Evolutionary conservation across 1,284 basidiomycete species (phyloP), one percentile per base, ranked within the genome.

Genomic region (Sporisorium iseilematis-ciliati): DNA sequence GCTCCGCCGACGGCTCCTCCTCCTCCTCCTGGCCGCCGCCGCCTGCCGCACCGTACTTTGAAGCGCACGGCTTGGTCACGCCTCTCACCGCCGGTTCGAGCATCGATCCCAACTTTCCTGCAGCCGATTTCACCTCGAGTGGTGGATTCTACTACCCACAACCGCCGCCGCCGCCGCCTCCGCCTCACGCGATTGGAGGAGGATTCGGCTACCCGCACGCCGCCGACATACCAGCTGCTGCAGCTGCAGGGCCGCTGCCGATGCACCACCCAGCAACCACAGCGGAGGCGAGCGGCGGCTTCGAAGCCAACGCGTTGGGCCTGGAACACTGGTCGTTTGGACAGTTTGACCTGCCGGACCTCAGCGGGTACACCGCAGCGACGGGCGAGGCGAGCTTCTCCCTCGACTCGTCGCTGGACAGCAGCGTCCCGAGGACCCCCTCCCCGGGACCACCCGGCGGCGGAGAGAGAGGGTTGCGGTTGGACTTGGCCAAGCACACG

Each of bases 21-120:
- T n/a, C n/a, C n/a, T n/a, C n/a, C n/a, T n/a, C n/a, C n/a, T n/a
- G n/a, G n/a, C n/a, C n/a, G n/a, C n/a, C 55, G 57, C 68, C 59
- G 0, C 43, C 45, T 25, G 7, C 52, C 2, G 12, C 33, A 7
- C 29, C 40, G 2, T 51, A 31, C 46, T 21, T 14, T 31, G 54
- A 72, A 41, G 49, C 63, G 3, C 48, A 72, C 52, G 69, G 69
- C 26, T 38, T 72, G 6, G 52, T 56, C 16, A 66, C 69, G 3
- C 64, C 69, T 4, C 46, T 72, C 7, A 66, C 69, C 14, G 58
- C 57, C 20, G 42, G 33, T 3, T 20, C 58, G 8, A 20, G 52
- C 0, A 40, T 71, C 48, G 63, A 71, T 23, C 45, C 53, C 1
- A 42, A 35, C 3, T 63, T 51, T 54, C 50, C 49, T 38, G 12